Base-by-base conservation (phyloP, 176 grass and related monocot species). In the Cenchrus americanus region DNA sequence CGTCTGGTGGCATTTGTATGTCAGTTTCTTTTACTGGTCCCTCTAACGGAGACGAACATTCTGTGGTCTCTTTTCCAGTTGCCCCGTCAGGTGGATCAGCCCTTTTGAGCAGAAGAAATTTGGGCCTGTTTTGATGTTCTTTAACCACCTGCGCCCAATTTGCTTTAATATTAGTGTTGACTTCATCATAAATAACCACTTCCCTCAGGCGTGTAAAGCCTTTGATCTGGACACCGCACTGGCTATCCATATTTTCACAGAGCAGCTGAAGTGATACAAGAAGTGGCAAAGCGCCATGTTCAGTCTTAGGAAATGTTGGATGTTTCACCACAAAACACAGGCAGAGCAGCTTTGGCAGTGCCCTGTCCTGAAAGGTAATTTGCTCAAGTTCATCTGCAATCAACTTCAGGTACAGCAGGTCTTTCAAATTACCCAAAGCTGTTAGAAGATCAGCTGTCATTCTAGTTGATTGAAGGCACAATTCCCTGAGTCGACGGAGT, bases 321-420 rank as follows among this genome's bases (percentile, higher is more conserved):
- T 24, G 42, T 6, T 59, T 51, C 10, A 77, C 34, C n/a, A 55
- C 50, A 14, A 84, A 77, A 77, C 50, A 84, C 6, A 84, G 52
- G 23, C 63, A 26, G 21, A 58, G 40, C 19, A 85, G 83, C 17
- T 42, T 59, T 11, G 51, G 53, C 50, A 85, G 78, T 15, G n/a
- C 32, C 7, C 17, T 43, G 19, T 37, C 41, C 21, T 24, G 67
- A 27, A 69, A 22, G 23, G 14, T 18, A 40, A 77, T 49, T 41
- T 69, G 21, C 1, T 76, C 82, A 12, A 84, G 41, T 19, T 78
- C 42, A 61, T 78, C 8, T 12, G 73, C 74, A 44, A 41, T n/a
- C 64, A 85, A 42, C 17, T 85, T 85, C 24, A 85, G 26, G 54
- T 85, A 85, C 11, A 41, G 42, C 42, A 85, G n/a, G 52, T 85